phyloP scores from a whole-genome alignment of 2,329 filamentous ascomycete genomes.

The Penicillium freii region DNA sequence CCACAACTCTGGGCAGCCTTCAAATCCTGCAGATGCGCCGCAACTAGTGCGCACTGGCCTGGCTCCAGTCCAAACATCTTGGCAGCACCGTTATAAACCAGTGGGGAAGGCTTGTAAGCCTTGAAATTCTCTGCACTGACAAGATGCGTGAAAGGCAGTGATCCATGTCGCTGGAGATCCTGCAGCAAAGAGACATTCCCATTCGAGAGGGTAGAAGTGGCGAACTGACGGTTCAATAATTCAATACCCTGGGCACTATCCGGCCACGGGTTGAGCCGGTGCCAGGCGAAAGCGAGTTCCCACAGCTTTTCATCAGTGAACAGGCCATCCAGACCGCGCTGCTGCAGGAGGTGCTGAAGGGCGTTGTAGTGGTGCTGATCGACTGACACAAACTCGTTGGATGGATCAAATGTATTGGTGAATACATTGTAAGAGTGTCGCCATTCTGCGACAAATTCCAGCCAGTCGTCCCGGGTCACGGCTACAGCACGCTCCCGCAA shows the following conservation, averaged over 20 bases:
- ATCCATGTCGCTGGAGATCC: constrained; percentile 61
- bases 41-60: constrained; percentile 70
- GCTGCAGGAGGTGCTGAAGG: constrained; percentile 57
- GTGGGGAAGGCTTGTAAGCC: constrained; percentile 70
- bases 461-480: constrained; percentile 61
- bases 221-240: constrained; percentile 55
- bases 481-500: constrained; percentile 50
- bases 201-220: constrained; percentile 70
- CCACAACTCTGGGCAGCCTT: constrained; percentile 63
- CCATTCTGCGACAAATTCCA: constrained; percentile 68
- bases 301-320: constrained; percentile 63
- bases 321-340: constrained; percentile 57
- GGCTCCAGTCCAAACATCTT: constrained; percentile 56
- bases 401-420: constrained; percentile 46
- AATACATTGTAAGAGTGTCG: constrained; percentile 63
- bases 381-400: constrained; percentile 61
- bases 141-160: constrained; percentile 61
- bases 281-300: constrained; percentile 65
- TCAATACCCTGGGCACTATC: constrained; percentile 59
- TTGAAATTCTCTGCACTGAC: constrained; percentile 68
- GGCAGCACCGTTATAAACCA: constrained; percentile 68
- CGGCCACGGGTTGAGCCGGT: constrained; percentile 66
- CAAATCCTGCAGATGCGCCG: constrained; percentile 70
- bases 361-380: constrained; percentile 69
- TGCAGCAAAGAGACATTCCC: constrained; percentile 66